Percentiles rank a stretch among this genome's conserved stretches.
These are phyloP conservation scores for Cladosporium velox DNA, from an alignment of 2,329 filamentous ascomycete genomes.

Conservation along the genomic window DNA sequence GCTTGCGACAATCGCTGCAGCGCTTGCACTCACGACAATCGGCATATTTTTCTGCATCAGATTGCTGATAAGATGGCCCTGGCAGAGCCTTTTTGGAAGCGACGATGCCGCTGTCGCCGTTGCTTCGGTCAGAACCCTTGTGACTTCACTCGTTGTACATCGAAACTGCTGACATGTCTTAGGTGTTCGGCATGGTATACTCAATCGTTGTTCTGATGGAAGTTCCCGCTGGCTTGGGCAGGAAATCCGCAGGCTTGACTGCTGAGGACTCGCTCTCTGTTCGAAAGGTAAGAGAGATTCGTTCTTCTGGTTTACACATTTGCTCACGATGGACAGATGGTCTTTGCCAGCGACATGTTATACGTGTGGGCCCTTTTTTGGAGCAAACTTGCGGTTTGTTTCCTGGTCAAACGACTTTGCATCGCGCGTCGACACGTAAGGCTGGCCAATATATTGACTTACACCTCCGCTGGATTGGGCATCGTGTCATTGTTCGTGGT, in stretches of 20 bases:
- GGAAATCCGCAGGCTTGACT: neutral
- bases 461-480: neutral
- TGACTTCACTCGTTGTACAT: neutral
- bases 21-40: neutral
- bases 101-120: slow-evolving; percentile 9
- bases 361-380: slow-evolving; percentile 9
- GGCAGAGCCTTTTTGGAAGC: slow-evolving; percentile 13
- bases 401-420: slow-evolving; percentile 13
- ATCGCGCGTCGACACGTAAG: neutral
- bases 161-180: neutral
- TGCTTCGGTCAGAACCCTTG: slow-evolving; percentile 4
- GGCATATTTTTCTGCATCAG: slow-evolving; percentile 8
- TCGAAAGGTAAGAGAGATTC: neutral
- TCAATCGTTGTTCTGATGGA: neutral
- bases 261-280: neutral
- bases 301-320: neutral
- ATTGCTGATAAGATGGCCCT: slow-evolving; percentile 20
- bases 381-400: slow-evolving; percentile 10
- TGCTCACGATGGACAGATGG: neutral
- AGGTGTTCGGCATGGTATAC: neutral
- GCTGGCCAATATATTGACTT: neutral
- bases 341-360: slow-evolving; percentile 15
- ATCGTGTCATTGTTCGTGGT: neutral
- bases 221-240: neutral
- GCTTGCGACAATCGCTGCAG: neutral